These are phyloP conservation scores for Rehmannia glutinosa DNA, from an alignment of 257 asterid genomes.

Conservation along the genomic window DNA sequence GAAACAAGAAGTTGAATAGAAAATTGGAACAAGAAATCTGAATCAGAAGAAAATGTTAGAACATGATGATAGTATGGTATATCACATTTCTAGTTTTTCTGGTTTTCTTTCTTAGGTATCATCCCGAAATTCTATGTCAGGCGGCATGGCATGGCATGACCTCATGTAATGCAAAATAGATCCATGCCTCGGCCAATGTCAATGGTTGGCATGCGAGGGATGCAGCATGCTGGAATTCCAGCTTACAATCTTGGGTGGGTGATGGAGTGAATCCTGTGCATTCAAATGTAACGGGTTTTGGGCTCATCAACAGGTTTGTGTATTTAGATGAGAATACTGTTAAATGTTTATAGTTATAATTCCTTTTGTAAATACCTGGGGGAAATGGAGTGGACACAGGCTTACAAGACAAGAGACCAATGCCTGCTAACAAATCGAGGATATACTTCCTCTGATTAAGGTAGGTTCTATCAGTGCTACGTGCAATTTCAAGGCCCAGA, in stretches of 20 bases:
- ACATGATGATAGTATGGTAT: too few species aligned
- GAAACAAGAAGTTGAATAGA: too few species aligned
- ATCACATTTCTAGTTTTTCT: too few species aligned
- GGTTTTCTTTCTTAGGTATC: too few species aligned
- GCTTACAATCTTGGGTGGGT: slow-evolving; percentile 57
- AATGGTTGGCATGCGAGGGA: slow-evolving; percentile 56
- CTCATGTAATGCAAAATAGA: slow-evolving; percentile 58
- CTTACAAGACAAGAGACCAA: too few species aligned
- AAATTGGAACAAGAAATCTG: too few species aligned
- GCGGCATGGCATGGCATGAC: slow-evolving; percentile 50
- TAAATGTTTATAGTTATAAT: background rate
- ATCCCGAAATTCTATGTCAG: slow-evolving; percentile 48
- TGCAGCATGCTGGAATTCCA: slow-evolving; percentile 59
- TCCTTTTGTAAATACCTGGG: background rate
- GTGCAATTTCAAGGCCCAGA: too few species aligned
- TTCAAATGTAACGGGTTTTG: slow-evolving; percentile 62
- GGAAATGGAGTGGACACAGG: too few species aligned
- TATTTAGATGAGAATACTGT: background rate
- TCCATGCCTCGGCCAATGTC: slow-evolving; percentile 56
- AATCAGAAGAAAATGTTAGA: too few species aligned
- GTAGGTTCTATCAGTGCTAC: too few species aligned
- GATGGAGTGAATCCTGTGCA: slow-evolving; percentile 58
- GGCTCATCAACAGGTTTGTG: slow-evolving; percentile 54
- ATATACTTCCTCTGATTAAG: too few species aligned
- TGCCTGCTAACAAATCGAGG: too few species aligned